Percentiles rank a stretch among this genome's conserved stretches.
Evolutionary conservation across 495 filamentous ascomycete species (phyloP).

Genomic region (Hyphodiscus hymeniophilus): DNA sequence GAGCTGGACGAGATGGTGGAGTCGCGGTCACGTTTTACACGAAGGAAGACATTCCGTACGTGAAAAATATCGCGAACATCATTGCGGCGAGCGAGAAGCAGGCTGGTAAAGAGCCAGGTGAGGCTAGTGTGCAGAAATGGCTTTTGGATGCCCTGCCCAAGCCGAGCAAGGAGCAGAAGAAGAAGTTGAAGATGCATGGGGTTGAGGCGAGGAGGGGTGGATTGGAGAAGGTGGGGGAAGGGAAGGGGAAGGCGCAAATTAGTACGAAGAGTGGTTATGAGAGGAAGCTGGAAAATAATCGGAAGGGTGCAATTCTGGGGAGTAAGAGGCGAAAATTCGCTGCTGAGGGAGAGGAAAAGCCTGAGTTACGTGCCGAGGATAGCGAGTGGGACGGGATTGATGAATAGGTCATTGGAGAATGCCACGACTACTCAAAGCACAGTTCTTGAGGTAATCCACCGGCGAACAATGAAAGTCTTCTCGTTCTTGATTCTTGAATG

Average conservation of each 20-base stretch:
- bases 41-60: slow-evolving; percentile 82
- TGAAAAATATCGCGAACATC: slow-evolving; percentile 89
- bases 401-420: slow-evolving; percentile 1
- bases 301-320: slow-evolving; percentile 61
- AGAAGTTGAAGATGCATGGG: slow-evolving; percentile 72
- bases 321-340: slow-evolving; percentile 47
- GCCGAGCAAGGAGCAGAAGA: slow-evolving; percentile 71
- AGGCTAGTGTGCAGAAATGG: slow-evolving; percentile 69
- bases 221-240: slow-evolving; percentile 30
- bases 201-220: slow-evolving; percentile 60
- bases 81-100: slow-evolving; percentile 75
- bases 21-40: slow-evolving; percentile 94
- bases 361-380: slow-evolving; percentile 31
- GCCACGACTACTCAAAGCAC: background rate
- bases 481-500: too few relatives aligned
- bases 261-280: slow-evolving; percentile 92
- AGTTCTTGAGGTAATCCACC: background rate
- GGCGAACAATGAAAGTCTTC: background rate
- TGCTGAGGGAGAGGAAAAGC: slow-evolving; percentile 38
- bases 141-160: slow-evolving; percentile 80
- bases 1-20: slow-evolving; percentile 80
- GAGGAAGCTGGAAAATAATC: slow-evolving; percentile 65
- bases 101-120: slow-evolving; percentile 36
- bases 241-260: slow-evolving; percentile 46
- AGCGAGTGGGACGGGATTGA: slow-evolving; percentile 16